Percentiles rank a stretch among this genome's conserved stretches.
phyloP scores from a whole-genome alignment of 371 early-diverging fungal species.

The Actinomortierella ambigua region DNA sequence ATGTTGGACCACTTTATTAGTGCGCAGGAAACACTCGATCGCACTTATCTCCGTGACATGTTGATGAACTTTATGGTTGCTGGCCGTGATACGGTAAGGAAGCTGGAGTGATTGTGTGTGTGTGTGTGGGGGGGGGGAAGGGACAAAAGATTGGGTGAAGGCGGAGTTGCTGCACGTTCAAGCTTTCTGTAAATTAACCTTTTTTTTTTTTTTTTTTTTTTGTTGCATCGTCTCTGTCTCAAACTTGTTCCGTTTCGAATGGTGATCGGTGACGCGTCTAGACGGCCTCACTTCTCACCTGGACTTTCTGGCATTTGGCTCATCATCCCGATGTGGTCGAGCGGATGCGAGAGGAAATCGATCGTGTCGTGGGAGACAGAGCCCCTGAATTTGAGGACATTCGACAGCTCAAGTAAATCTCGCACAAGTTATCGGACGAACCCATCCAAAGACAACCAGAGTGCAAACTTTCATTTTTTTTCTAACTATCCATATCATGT shows the following conservation, averaged over 20 bases:
- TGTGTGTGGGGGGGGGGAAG: background rate
- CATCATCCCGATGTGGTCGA: conserved; percentile 24
- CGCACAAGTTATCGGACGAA: background rate
- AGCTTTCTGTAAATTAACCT: too few species aligned
- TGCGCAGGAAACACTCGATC: conserved; percentile 17
- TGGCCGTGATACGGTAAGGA: conserved; percentile 42
- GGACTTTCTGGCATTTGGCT: conserved; percentile 35
- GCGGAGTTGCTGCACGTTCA: too few species aligned
- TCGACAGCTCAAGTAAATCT: conserved; percentile 30
- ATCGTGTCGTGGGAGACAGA: conserved; percentile 16
- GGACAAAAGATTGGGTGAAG: too few species aligned
- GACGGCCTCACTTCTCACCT: conserved; percentile 38
- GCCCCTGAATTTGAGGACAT: conserved; percentile 33
- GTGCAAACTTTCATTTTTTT: too few species aligned
- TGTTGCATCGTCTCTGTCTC: background rate
- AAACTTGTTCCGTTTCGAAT: background rate
- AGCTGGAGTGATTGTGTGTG: too few species aligned
- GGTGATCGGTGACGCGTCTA: conserved; percentile 3
- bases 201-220: too few species aligned
- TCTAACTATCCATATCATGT: too few species aligned
- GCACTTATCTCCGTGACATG: conserved; percentile 38
- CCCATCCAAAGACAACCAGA: too few species aligned
- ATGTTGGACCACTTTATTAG: conserved; percentile 40
- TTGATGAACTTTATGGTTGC: conserved; percentile 40
- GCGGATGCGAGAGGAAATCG: conserved; percentile 20